A percentile compares a stretch with the other conserved stretches of the same genome.
Conservation (phyloP, 768 basidiomycete species). For the Mycena vulgaris region DNA sequence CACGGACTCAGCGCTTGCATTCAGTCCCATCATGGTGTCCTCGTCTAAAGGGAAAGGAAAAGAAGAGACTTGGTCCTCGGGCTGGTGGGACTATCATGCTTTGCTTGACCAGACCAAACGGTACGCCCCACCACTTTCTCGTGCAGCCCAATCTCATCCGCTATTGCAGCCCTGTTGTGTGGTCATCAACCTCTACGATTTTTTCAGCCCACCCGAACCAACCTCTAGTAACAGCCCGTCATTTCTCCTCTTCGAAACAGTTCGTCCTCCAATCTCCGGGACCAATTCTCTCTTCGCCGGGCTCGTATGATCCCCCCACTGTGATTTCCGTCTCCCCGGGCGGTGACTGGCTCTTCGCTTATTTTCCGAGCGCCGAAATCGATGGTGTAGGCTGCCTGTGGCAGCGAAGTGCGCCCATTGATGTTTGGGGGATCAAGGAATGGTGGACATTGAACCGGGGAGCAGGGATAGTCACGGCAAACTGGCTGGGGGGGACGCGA, state of each 20-base stretch:
- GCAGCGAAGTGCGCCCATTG: slow-evolving; percentile 70
- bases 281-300: slow-evolving; percentile 60
- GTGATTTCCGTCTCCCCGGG: slow-evolving; percentile 72
- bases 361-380: slow-evolving; percentile 70
- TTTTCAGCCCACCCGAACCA: slow-evolving; percentile 78
- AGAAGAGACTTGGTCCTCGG: slow-evolving; percentile 70
- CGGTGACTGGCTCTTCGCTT: slow-evolving; percentile 81
- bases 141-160: slow-evolving; percentile 9
- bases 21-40: slow-evolving; percentile 44
- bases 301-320: slow-evolving; percentile 72
- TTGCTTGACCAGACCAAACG: slow-evolving; percentile 70
- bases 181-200: slow-evolving; percentile 79
- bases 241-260: slow-evolving; percentile 80
- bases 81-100: slow-evolving; percentile 84
- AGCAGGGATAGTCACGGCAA: slow-evolving; percentile 72
- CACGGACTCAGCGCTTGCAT: not conserved
- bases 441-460: slow-evolving; percentile 67
- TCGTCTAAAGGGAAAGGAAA: slow-evolving; percentile 70
- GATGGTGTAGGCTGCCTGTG: slow-evolving; percentile 78
- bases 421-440: slow-evolving; percentile 74
- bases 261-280: slow-evolving; percentile 71
- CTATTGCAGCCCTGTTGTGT: slow-evolving; percentile 72
- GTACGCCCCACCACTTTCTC: slow-evolving; percentile 52
- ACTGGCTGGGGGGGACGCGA: slow-evolving; percentile 73
- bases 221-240: slow-evolving; percentile 71